phyloP scores from a whole-genome alignment of 2,329 filamentous ascomycete genomes.

The Tolypocladium cylindrosporum region DNA sequence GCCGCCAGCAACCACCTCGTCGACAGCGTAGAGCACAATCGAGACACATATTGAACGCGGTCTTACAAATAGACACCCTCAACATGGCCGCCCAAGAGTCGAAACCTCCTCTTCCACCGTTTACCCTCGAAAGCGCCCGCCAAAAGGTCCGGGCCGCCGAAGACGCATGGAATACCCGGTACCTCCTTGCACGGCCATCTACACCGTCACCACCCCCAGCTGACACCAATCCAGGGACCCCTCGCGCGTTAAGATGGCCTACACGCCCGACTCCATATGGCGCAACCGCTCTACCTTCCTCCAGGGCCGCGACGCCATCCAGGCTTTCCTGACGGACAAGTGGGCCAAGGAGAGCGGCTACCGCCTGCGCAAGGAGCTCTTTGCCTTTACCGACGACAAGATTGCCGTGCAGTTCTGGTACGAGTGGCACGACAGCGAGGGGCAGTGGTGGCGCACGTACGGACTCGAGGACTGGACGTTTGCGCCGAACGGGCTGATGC shows the following conservation, averaged over 20 bases:
- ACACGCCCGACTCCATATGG: slow-evolving; percentile 71
- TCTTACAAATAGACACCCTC: not conserved
- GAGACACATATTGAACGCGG: not conserved
- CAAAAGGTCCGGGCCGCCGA: slow-evolving; percentile 79
- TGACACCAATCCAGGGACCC: slow-evolving; percentile 45
- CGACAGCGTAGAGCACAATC: not conserved
- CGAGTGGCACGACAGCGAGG: slow-evolving; percentile 59
- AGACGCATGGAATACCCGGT: slow-evolving; percentile 73
- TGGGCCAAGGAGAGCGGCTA: slow-evolving; percentile 67
- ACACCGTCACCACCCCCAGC: slow-evolving; percentile 4
- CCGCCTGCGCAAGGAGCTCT: slow-evolving; percentile 71
- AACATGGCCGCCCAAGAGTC: not conserved
- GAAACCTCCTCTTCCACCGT: slow-evolving; percentile 53
- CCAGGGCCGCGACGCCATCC: slow-evolving; percentile 56
- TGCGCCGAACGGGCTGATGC: slow-evolving; percentile 58
- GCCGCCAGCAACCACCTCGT: not conserved
- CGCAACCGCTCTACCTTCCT: slow-evolving; percentile 67
- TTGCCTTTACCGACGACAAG: slow-evolving; percentile 62
- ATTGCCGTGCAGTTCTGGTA: slow-evolving; percentile 92
- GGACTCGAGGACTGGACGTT: slow-evolving; percentile 77
- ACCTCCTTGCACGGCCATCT: not conserved
- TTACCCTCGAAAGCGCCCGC: slow-evolving; percentile 59
- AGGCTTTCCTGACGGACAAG: slow-evolving; percentile 59
- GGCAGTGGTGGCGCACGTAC: slow-evolving; percentile 82
- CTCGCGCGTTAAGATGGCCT: slow-evolving; percentile 54